Percentiles rank a stretch among this genome's conserved stretches.
Conservation (phyloP, 2,329 filamentous ascomycete species). For the Pseudogymnoascus sp. region DNA sequence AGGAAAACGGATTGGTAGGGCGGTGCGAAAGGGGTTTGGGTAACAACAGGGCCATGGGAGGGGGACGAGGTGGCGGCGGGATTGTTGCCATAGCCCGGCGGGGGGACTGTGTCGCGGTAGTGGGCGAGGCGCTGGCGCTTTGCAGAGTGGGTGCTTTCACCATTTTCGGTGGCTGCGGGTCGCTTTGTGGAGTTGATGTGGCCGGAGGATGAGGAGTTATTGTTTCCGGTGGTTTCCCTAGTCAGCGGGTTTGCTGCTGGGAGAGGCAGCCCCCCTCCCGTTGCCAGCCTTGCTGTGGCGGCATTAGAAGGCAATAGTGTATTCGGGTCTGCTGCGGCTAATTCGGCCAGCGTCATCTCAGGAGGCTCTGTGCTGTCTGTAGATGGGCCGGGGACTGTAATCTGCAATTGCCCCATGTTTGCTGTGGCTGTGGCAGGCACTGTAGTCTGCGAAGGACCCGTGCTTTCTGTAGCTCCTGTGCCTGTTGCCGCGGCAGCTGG, state of each 20-base stretch:
- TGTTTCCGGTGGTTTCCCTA: no score
- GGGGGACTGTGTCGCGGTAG: neutral
- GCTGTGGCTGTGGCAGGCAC: neutral
- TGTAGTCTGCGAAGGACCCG: neutral
- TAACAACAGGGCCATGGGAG: neutral
- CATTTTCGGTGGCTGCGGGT: neutral
- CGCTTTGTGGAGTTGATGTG: neutral
- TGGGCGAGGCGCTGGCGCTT: neutral
- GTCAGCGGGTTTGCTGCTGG: neutral
- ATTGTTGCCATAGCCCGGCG: neutral
- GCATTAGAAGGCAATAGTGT: neutral
- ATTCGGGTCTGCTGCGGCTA: neutral
- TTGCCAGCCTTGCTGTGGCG: neutral
- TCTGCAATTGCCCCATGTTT: neutral
- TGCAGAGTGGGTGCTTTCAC: neutral
- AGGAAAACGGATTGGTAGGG: constrained; percentile 20
- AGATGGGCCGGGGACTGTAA: neutral
- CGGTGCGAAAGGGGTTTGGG: constrained; percentile 17
- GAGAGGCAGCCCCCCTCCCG: no score
- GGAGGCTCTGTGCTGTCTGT: neutral
- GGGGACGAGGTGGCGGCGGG: neutral
- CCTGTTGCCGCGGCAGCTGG: neutral
- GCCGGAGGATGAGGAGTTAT: neutral
- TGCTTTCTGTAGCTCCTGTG: neutral
- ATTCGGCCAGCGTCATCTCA: neutral